Evolutionary conservation across 495 filamentous ascomycete species (phyloP).

Genomic region (Friedmanniomyces simplex): DNA sequence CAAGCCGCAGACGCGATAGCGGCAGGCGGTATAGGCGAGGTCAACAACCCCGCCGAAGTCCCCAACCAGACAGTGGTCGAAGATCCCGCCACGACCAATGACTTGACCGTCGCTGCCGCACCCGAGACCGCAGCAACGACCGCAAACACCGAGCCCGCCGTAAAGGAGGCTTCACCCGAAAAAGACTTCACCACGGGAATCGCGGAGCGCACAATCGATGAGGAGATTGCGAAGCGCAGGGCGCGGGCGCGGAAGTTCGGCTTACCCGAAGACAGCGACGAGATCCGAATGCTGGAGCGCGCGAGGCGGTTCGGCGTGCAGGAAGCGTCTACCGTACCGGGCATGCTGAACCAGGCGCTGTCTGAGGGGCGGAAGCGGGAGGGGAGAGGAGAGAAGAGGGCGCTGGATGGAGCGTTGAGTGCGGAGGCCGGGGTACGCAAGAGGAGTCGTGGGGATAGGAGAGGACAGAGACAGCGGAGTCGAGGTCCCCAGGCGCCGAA

Average conservation of each 20-base stretch:
- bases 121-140: constrained; percentile 25
- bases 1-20: constrained; percentile 37
- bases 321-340: constrained; percentile 16
- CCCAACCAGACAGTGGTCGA: constrained; percentile 47
- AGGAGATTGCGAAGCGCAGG: constrained; percentile 77
- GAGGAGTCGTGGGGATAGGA: constrained; percentile 5
- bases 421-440: constrained; percentile 14
- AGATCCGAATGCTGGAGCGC: constrained; percentile 45
- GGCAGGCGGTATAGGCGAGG: constrained; percentile 42
- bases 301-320: constrained; percentile 48
- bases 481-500: constrained; percentile 2
- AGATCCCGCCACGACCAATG: constrained; percentile 46
- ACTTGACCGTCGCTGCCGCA: constrained; percentile 39
- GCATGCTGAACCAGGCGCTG: constrained; percentile 30
- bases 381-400: constrained; percentile 17
- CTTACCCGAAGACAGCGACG: constrained; percentile 23
- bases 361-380: constrained; percentile 23
- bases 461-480: constrained; percentile 10
- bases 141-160: constrained; percentile 22
- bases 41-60: constrained; percentile 45
- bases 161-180: constrained; percentile 32
- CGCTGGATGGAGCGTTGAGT: constrained; percentile 3
- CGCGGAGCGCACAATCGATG: constrained; percentile 58
- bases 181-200: constrained; percentile 60
- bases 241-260: constrained; percentile 34